Evolutionary conservation across 1,139 yeast species (phyloP), one percentile per base, ranked within the genome.

Genomic region (Blastobotrys illinoisensis): DNA sequence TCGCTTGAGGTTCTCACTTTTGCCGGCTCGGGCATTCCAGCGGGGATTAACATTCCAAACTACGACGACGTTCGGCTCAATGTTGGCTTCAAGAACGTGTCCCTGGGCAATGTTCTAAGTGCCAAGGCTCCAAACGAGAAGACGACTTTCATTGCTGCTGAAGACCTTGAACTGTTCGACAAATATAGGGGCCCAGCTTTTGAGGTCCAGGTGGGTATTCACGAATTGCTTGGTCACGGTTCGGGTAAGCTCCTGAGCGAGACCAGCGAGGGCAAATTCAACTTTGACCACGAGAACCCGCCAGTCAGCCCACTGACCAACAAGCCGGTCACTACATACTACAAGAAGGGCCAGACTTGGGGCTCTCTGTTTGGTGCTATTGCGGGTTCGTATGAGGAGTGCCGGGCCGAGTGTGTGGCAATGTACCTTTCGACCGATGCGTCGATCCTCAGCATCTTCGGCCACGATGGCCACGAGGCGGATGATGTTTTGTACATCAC

Each of bases 191-290:
- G 83, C 49, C 91, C 86, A 52, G 86, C 96, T 1, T 89, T 88
- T 68, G 96, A 89, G 69, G 95, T 88, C 45, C 96, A 88, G 71
- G 97, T 89, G 50, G 96, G 96, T 53, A 85, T 88, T 64, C 97
- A 89, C 70, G 96, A 89, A 71, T 77, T 89, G 59, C 77, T 89
- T 58, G 96, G 97, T n/a, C 97, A 89, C 67, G 97, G 96, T 48
- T 83, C 93, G 5, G 96, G 96, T 51, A 88, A 88, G 69, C 75
- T 89, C 55, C 74, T 89, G 63, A 80, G 80, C 62, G 89, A 88
- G 67, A 75, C 79, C 14, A 74, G 74, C 11, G 82, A 82, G 49
- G 87, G 87, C 7, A 69, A 74, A 18, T 88, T 79, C 77, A 89
- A 89, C 70, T 89, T 87, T 65, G 90, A 88, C 69, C 74, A 71